Percentiles rank a stretch among this genome's conserved stretches.
These are phyloP conservation scores for Torulaspora pretoriensis DNA, from an alignment of 1,139 yeast species.

Conservation along the genomic window DNA sequence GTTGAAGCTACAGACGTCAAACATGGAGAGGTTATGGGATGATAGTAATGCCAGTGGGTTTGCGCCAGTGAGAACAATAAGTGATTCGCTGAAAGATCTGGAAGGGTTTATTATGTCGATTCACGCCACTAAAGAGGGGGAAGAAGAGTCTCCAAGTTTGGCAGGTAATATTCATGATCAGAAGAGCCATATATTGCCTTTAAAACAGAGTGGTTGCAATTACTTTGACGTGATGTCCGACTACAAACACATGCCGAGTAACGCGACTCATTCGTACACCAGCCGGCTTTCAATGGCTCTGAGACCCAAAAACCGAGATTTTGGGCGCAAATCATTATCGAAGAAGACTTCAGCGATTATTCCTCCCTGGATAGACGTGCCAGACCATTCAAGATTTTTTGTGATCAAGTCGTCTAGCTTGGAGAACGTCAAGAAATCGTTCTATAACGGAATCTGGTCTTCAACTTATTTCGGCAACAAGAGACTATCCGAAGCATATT, in stretches of 20 bases:
- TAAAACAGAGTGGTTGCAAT: not conserved
- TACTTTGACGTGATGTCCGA: not conserved
- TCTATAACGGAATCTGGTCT: constrained; percentile 51
- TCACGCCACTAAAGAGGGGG: not conserved
- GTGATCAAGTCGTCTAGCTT: constrained; percentile 53
- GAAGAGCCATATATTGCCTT: not conserved
- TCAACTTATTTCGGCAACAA: constrained; percentile 56
- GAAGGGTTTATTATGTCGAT: constrained; percentile 14
- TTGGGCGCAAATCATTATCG: constrained; percentile 1
- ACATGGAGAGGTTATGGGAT: constrained; percentile 1
- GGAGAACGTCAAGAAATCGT: constrained; percentile 49
- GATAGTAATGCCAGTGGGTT: not conserved
- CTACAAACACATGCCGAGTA: not conserved
- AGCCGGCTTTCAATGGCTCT: constrained; percentile 3
- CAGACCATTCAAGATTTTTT: constrained; percentile 44
- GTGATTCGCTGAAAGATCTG: constrained; percentile 22
- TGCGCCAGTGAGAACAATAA: constrained; percentile 18
- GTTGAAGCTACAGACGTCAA: not conserved
- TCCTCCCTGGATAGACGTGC: constrained; percentile 30
- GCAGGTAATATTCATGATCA: not conserved
- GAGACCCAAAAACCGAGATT: constrained; percentile 1
- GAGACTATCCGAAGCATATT: constrained; percentile 44
- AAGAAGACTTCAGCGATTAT: constrained; percentile 17
- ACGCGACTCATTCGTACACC: not conserved
- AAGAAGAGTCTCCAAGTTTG: not conserved